A percentile compares a stretch with the other conserved stretches of the same genome.
These are phyloP conservation scores for Ophiostoma novo-ulmi DNA, from an alignment of 2,329 filamentous ascomycete genomes.

Conservation along the genomic window DNA sequence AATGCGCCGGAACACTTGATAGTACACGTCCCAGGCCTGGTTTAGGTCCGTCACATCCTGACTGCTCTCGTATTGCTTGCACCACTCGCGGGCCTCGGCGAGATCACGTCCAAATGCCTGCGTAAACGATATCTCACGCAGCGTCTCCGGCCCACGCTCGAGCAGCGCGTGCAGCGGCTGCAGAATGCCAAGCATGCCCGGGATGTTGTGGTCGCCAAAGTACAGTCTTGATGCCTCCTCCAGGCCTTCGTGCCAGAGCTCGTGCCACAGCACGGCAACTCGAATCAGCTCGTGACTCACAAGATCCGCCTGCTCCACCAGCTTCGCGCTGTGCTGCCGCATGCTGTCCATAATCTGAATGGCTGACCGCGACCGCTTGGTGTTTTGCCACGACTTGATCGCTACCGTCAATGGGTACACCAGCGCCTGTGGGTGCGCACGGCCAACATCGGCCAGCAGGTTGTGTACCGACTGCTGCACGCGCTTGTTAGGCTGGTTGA, in stretches of 20 bases:
- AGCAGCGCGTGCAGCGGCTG: slow-evolving; percentile 88
- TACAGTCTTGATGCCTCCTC: slow-evolving; percentile 95
- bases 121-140: slow-evolving; percentile 93
- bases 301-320: slow-evolving; percentile 91
- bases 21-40: slow-evolving; percentile 98
- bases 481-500: slow-evolving; percentile 88
- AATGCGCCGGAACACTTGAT: slow-evolving; percentile 96
- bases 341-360: slow-evolving; percentile 96
- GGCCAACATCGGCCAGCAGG: slow-evolving; percentile 84
- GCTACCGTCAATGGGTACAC: slow-evolving; percentile 97
- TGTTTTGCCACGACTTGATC: slow-evolving; percentile 85
- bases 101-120: slow-evolving; percentile 96
- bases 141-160: slow-evolving; percentile 83
- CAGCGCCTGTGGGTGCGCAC: slow-evolving; percentile 89
- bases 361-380: slow-evolving; percentile 78
- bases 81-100: slow-evolving; percentile 93
- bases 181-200: slow-evolving; percentile 91
- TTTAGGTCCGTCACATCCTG: slow-evolving; percentile 91
- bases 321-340: slow-evolving; percentile 84
- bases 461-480: slow-evolving; percentile 90
- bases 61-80: slow-evolving; percentile 83
- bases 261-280: slow-evolving; percentile 96
- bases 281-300: slow-evolving; percentile 96
- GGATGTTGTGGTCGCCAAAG: slow-evolving; percentile 95
- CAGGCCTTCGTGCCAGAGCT: slow-evolving; percentile 96